These are phyloP conservation scores for Taphrina flavorubra DNA, from an alignment of 1,139 yeast genomes.

Conservation along the genomic window DNA sequence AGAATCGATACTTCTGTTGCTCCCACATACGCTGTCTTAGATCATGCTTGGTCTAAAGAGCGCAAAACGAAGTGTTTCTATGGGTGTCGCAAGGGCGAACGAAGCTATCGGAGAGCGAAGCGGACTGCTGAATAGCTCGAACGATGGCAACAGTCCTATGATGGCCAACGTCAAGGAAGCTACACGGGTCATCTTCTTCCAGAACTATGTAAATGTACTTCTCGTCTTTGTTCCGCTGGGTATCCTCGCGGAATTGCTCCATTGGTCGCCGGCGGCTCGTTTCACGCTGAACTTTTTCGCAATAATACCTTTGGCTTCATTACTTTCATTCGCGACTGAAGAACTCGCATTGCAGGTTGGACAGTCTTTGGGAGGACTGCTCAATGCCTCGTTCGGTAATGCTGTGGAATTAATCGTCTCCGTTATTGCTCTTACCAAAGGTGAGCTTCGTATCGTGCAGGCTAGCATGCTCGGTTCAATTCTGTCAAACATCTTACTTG, in stretches of 20 bases:
- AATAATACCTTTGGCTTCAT: conserved; percentile 90
- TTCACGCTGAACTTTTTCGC: conserved; percentile 85
- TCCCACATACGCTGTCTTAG: neutral
- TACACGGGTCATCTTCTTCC: conserved; percentile 29
- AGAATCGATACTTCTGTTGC: too few relatives aligned
- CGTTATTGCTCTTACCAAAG: conserved; percentile 80
- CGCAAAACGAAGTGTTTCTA: conserved; percentile 32
- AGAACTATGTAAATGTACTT: conserved; percentile 75
- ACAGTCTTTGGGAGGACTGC: conserved; percentile 83
- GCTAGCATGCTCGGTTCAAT: conserved; percentile 97
- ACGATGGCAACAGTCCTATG: conserved; percentile 8
- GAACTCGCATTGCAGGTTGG: conserved; percentile 87
- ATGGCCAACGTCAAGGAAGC: conserved; percentile 23
- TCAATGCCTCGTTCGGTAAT: conserved; percentile 96
- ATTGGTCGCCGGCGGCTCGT: conserved; percentile 64
- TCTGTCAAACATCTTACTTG: conserved; percentile 81
- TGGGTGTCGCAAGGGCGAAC: conserved; percentile 22
- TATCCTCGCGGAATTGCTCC: conserved; percentile 66
- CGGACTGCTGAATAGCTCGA: conserved; percentile 23
- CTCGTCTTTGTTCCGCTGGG: conserved; percentile 88
- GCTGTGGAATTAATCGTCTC: conserved; percentile 93
- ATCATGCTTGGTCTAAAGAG: conserved; percentile 35
- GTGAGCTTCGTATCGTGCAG: conserved; percentile 88
- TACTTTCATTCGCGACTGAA: conserved; percentile 74
- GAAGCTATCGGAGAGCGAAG: conserved; percentile 32